Evolutionary conservation across 2,329 filamentous ascomycete species (phyloP).

Genomic region (Tolypocladium cylindrosporum): DNA sequence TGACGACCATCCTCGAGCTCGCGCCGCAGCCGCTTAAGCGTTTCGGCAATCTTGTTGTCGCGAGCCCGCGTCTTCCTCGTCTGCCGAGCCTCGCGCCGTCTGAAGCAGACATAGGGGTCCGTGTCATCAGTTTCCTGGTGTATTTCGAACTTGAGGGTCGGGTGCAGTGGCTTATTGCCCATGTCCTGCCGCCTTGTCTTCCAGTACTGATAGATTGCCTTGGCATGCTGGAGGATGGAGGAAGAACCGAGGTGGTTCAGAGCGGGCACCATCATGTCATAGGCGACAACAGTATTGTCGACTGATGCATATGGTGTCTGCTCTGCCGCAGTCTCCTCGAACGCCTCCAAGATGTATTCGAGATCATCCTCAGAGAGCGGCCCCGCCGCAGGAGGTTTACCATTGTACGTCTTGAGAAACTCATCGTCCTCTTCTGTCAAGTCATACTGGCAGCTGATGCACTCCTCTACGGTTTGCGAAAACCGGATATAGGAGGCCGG

Average conservation of each 20-base stretch:
- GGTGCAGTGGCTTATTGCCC: constrained; percentile 64
- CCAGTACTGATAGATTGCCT: constrained; percentile 86
- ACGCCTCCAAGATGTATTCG: constrained; percentile 89
- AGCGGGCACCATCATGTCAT: constrained; percentile 64
- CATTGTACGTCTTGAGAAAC: constrained; percentile 77
- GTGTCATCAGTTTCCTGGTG: constrained; percentile 90
- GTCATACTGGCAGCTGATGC: constrained; percentile 81
- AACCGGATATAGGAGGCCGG: constrained; percentile 93
- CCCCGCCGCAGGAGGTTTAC: constrained; percentile 52
- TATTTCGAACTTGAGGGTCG: constrained; percentile 83
- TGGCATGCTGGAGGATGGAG: constrained; percentile 50
- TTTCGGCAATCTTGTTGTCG: constrained; percentile 90
- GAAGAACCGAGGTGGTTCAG: constrained; percentile 42
- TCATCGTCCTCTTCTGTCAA: constrained; percentile 86
- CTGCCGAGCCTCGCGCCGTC: constrained; percentile 85
- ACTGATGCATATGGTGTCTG: constrained; percentile 85
- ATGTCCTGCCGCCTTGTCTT: constrained; percentile 56
- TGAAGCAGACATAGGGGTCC: constrained; percentile 97
- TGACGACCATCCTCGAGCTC: constrained; percentile 85
- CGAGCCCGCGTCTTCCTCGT: constrained; percentile 90
- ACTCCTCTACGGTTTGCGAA: constrained; percentile 96
- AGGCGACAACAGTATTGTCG: constrained; percentile 75
- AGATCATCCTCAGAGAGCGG: constrained; percentile 84
- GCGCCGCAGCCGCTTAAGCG: constrained; percentile 80
- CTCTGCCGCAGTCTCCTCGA: constrained; percentile 74